Evolutionary conservation across 257 asterid species (phyloP).

Genomic region (Nicotiana obtusifolia): DNA sequence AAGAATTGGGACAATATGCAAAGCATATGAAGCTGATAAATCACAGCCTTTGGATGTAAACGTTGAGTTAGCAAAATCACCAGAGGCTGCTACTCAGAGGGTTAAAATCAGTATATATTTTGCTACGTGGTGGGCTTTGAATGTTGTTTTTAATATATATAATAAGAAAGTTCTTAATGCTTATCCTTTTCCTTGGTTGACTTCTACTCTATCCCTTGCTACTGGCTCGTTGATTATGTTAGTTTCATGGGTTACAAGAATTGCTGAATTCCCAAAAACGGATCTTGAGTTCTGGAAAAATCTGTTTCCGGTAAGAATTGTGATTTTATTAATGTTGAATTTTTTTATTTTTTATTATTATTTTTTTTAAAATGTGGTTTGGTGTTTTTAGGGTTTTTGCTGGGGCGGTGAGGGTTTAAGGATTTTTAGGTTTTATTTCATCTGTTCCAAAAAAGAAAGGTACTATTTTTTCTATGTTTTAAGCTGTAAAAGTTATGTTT

Average conservation of each 20-base stretch:
- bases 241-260: constrained; percentile 21
- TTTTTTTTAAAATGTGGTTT: too few species aligned
- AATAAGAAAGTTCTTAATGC: constrained; percentile 25
- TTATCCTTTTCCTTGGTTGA: constrained; percentile 22
- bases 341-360: too few species aligned
- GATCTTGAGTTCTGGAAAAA: constrained; percentile 22
- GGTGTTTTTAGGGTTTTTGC: neutral
- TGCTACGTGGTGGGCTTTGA: constrained; percentile 27
- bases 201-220: constrained; percentile 21
- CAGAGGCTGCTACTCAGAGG: constrained; percentile 15
- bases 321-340: too few species aligned
- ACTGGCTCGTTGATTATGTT: constrained; percentile 20
- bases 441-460: too few species aligned
- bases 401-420: neutral
- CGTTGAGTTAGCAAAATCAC: neutral
- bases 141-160: constrained; percentile 22
- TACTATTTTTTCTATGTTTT: too few species aligned
- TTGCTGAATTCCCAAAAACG: constrained; percentile 21
- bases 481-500: neutral
- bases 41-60: constrained; percentile 7
- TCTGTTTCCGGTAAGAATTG: constrained; percentile 13
- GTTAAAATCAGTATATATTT: constrained; percentile 17
- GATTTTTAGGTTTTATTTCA: neutral
- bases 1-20: neutral
- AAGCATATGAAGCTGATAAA: constrained; percentile 17